phyloP scores from a whole-genome alignment of 2,329 filamentous ascomycete species.

The Volutella citrinella region DNA sequence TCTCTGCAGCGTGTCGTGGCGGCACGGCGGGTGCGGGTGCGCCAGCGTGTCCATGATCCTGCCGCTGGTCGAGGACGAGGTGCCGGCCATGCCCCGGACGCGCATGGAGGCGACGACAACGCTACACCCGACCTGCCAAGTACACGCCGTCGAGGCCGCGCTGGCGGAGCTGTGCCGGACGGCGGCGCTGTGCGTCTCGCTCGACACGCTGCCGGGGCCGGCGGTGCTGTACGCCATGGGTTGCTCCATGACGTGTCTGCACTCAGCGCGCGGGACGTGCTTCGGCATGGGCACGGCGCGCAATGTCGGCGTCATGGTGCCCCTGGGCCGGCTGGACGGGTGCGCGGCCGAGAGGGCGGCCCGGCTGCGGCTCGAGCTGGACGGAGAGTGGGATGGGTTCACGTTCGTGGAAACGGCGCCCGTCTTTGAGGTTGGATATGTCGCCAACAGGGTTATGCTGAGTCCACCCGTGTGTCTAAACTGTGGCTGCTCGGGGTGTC shows the following conservation, averaged over 20 bases:
- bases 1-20: no score
- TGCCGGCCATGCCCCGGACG: no score
- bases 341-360: not conserved
- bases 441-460: no score
- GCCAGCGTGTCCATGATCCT: no score
- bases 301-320: no score
- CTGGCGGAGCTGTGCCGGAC: not conserved
- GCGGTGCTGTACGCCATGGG: not conserved
- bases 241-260: not conserved
- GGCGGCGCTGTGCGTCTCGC: not conserved
- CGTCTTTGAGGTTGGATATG: not conserved
- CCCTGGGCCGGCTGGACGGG: not conserved
- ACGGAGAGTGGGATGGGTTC: not conserved
- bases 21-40: no score
- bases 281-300: no score
- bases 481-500: no score
- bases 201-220: not conserved
- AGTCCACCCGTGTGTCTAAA: no score
- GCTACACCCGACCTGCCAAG: not conserved
- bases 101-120: no score
- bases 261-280: not conserved
- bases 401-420: not conserved
- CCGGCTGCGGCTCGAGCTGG: not conserved
- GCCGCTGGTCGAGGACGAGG: no score
- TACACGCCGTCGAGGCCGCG: not conserved